Conservation (phyloP, 163 green algal genomes). For the Scenedesmus sp. region DNA sequence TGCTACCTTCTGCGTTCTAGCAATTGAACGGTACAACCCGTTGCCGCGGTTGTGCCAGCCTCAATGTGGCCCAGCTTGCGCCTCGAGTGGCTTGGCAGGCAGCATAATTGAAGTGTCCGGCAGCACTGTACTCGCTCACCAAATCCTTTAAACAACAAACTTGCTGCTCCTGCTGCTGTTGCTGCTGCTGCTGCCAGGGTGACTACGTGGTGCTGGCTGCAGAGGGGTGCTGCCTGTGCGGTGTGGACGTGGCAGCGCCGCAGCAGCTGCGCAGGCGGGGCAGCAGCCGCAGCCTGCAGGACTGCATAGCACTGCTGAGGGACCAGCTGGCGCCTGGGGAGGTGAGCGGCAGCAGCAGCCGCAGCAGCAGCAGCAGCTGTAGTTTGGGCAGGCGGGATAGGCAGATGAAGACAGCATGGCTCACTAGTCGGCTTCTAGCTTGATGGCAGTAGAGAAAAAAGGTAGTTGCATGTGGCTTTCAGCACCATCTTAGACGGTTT, state of each 20-base stretch:
- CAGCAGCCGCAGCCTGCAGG: conserved; percentile 5
- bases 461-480: no score
- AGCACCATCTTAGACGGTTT: no score
- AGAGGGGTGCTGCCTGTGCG: conserved; percentile 81
- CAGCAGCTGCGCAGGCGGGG: conserved; percentile 56
- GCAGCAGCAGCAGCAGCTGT: not conserved
- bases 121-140: not conserved
- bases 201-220: conserved; percentile 87
- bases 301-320: conserved; percentile 44
- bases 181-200: not conserved
- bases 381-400: not conserved
- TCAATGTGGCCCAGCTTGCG: not conserved
- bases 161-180: not conserved
- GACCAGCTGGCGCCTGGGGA: conserved; percentile 69
- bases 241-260: conserved; percentile 89
- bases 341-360: conserved; percentile 44
- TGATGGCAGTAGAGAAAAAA: no score
- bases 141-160: not conserved
- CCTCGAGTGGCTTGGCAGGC: not conserved
- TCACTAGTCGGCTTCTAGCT: no score
- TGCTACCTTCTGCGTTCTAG: not conserved
- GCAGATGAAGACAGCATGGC: no score
- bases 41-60: not conserved
- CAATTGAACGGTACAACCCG: no score
- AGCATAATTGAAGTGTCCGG: not conserved